Conservation (phyloP, 2,329 filamentous ascomycete species). For the Fusarium temperatum region DNA sequence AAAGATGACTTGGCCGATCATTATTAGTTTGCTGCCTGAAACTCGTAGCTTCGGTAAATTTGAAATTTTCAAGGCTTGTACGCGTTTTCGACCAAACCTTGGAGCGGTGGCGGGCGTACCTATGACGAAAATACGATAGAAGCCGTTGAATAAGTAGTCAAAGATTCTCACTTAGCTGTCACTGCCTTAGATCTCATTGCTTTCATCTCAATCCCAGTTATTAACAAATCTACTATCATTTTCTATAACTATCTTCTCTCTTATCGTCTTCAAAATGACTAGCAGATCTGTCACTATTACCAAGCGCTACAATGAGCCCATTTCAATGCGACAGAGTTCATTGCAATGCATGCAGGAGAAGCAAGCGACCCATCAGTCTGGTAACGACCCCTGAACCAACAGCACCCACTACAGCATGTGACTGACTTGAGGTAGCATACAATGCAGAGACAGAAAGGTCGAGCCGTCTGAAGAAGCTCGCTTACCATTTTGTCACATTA, state of each 20-base stretch:
- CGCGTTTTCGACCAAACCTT: neutral
- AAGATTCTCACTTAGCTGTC: neutral
- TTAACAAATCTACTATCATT: neutral
- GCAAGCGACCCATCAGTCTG: constrained; percentile 14
- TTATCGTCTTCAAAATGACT: neutral
- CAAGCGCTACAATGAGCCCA: neutral
- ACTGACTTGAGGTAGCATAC: constrained; percentile 19
- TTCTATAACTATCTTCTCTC: neutral
- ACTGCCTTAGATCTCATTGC: neutral
- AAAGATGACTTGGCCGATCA: constrained; percentile 1
- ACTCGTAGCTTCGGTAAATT: constrained; percentile 7
- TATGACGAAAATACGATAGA: neutral
- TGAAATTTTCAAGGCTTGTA: neutral
- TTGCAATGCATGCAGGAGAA: neutral
- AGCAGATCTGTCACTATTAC: constrained; percentile 14
- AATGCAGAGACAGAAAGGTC: neutral
- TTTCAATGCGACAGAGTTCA: neutral
- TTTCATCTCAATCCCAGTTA: neutral
- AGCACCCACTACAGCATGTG: neutral
- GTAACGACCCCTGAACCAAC: constrained; percentile 21
- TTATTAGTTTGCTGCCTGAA: constrained; percentile 4
- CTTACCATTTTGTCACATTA: constrained; percentile 25
- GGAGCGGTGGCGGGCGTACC: neutral
- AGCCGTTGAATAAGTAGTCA: constrained; percentile 11
- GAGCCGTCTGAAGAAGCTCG: constrained; percentile 8